A percentile compares a stretch with the other conserved stretches of the same genome.
These are phyloP conservation scores for Collybia nuda DNA, from an alignment of 768 basidiomycete genomes.

Conservation along the genomic window DNA sequence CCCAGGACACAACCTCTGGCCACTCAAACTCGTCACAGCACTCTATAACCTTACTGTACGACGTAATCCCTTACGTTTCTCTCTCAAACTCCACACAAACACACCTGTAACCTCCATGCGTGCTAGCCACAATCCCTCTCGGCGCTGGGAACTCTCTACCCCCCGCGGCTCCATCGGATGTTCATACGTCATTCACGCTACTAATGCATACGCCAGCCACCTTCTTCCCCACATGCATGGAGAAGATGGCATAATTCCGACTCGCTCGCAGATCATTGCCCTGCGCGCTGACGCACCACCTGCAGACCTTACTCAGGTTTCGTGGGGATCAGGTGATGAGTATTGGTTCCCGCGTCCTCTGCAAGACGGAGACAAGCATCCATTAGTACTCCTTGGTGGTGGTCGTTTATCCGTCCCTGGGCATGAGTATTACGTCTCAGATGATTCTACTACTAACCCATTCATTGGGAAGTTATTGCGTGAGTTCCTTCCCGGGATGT, in stretches of 20 bases:
- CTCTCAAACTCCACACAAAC: constrained; percentile 65
- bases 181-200: constrained; percentile 76
- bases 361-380: constrained; percentile 30
- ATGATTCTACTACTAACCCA: constrained; percentile 57
- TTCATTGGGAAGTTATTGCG: constrained; percentile 48
- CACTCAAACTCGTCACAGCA: constrained; percentile 75
- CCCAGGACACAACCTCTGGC: constrained; percentile 72
- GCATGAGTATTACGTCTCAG: constrained; percentile 50
- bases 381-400: constrained; percentile 75
- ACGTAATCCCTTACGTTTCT: constrained; percentile 24
- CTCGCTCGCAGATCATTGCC: constrained; percentile 66
- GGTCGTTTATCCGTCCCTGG: constrained; percentile 42
- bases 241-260: constrained; percentile 58
- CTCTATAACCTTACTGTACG: constrained; percentile 47
- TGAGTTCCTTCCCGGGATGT: constrained; percentile 56
- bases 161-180: constrained; percentile 65
- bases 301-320: constrained; percentile 37
- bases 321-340: constrained; percentile 52
- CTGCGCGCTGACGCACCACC: constrained; percentile 34
- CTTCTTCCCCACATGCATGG: constrained; percentile 71
- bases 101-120: constrained; percentile 57
- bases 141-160: constrained; percentile 58
- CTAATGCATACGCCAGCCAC: constrained; percentile 80
- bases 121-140: constrained; percentile 8
- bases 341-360: constrained; percentile 77